A percentile compares a stretch with the other conserved stretches of the same genome.
These are phyloP conservation scores for Amphicarpaea edgeworthii DNA, from an alignment of 306 rosid species.

Conservation along the genomic window DNA sequence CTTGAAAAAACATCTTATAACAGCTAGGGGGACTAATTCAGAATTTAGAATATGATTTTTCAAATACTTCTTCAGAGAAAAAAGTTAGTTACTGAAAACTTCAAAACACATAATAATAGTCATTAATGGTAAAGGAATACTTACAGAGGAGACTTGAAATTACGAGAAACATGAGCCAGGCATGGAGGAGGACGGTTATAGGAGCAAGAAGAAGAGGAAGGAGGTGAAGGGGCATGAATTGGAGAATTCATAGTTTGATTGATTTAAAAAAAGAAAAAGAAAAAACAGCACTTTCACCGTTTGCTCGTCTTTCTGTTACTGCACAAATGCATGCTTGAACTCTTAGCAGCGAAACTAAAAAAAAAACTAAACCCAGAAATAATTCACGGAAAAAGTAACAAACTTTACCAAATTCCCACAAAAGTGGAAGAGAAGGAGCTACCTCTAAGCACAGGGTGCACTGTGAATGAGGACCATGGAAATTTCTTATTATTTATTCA, in stretches of 20 bases:
- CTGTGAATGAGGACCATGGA: slow-evolving; percentile 33
- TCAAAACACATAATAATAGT: slow-evolving; percentile 9
- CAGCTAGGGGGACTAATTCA: slow-evolving; percentile 28
- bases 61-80: background rate
- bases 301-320: slow-evolving; percentile 37
- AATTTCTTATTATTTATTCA: background rate
- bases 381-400: slow-evolving; percentile 34
- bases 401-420: slow-evolving; percentile 45
- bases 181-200: slow-evolving; percentile 59
- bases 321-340: slow-evolving; percentile 33
- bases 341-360: slow-evolving; percentile 29
- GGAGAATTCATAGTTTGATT: slow-evolving; percentile 59
- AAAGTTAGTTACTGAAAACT: slow-evolving; percentile 1
- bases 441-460: slow-evolving; percentile 29
- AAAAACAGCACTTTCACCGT: slow-evolving; percentile 37
- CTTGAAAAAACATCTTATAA: slow-evolving; percentile 35
- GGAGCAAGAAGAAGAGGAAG: slow-evolving; percentile 64
- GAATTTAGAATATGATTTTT: slow-evolving; percentile 14
- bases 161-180: slow-evolving; percentile 60
- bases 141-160: slow-evolving; percentile 68
- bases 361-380: slow-evolving; percentile 45
- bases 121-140: slow-evolving; percentile 18
- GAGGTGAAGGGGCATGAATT: slow-evolving; percentile 55
- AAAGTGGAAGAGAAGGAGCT: slow-evolving; percentile 22
- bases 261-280: background rate